Evolutionary conservation across 306 rosid species (phyloP).

Genomic region (Cotoneaster glaucophyllus): DNA sequence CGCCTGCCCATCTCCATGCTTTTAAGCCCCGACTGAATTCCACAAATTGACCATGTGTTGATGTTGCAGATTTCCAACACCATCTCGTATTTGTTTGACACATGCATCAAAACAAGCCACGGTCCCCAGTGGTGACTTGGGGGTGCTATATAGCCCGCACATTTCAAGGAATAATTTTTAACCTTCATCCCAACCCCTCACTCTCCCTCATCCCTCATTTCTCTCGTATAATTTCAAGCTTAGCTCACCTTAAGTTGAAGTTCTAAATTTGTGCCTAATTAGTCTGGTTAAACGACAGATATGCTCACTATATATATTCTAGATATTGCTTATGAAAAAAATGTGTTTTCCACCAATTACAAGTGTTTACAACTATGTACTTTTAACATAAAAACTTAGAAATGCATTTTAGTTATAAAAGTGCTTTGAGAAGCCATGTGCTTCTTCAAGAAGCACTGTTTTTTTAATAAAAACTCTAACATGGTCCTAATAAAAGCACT

Average conservation of each 20-base stretch:
- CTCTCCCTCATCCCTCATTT: background rate
- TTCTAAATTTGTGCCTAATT: background rate
- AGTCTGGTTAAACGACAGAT: background rate
- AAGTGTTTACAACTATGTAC: too few relatives aligned
- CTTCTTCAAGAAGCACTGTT: background rate
- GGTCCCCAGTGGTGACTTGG: background rate
- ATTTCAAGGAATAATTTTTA: background rate
- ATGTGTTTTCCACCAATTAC: too few relatives aligned
- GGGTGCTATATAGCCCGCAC: background rate
- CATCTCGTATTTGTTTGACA: background rate
- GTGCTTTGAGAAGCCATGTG: too few relatives aligned
- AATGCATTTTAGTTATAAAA: background rate
- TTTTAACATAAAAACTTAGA: too few relatives aligned
- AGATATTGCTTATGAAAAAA: background rate
- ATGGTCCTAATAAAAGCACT: background rate
- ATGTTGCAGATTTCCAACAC: background rate
- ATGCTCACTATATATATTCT: background rate
- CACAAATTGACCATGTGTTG: conserved; percentile 1
- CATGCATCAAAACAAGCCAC: background rate
- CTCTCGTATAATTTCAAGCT: too few relatives aligned
- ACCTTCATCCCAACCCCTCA: background rate
- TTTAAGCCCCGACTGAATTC: background rate
- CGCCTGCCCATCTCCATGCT: background rate
- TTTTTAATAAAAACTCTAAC: background rate
- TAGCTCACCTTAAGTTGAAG: background rate